Conservation (phyloP, 441 rosid genomes). For the Pelargonium citronellum region DNA sequence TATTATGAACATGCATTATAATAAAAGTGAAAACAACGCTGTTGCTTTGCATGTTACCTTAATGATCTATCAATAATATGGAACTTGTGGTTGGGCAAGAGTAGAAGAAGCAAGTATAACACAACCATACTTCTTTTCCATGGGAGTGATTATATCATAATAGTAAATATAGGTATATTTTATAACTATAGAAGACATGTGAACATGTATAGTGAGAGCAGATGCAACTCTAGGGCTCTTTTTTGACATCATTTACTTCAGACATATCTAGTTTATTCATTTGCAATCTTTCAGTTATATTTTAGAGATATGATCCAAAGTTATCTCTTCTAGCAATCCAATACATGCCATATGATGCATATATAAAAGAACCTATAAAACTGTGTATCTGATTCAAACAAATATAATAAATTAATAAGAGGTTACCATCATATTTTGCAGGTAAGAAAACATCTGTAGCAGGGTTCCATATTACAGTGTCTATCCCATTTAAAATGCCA, state of each 20-base stretch:
- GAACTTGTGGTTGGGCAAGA: neutral
- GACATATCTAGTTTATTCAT: neutral
- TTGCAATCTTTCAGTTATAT: neutral
- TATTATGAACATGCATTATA: neutral
- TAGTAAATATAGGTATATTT: neutral
- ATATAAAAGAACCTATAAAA: neutral
- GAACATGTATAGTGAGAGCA: neutral
- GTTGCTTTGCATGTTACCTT: neutral
- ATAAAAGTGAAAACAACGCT: neutral
- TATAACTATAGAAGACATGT: neutral
- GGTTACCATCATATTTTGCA: constrained; percentile 42
- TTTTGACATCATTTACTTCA: neutral
- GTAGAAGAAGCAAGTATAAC: neutral
- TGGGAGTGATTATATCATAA: neutral
- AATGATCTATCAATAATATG: neutral
- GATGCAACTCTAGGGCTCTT: neutral
- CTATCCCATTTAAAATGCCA: constrained; percentile 51
- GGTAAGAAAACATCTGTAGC: constrained; percentile 46
- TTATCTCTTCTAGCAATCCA: neutral
- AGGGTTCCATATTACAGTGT: constrained; percentile 48
- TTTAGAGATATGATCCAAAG: neutral
- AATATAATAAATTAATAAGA: neutral
- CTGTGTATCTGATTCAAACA: neutral
- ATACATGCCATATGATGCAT: neutral
- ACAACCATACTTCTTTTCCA: neutral